These are phyloP conservation scores for Podospora appendiculata DNA, from an alignment of 495 filamentous ascomycete species.

Conservation along the genomic window DNA sequence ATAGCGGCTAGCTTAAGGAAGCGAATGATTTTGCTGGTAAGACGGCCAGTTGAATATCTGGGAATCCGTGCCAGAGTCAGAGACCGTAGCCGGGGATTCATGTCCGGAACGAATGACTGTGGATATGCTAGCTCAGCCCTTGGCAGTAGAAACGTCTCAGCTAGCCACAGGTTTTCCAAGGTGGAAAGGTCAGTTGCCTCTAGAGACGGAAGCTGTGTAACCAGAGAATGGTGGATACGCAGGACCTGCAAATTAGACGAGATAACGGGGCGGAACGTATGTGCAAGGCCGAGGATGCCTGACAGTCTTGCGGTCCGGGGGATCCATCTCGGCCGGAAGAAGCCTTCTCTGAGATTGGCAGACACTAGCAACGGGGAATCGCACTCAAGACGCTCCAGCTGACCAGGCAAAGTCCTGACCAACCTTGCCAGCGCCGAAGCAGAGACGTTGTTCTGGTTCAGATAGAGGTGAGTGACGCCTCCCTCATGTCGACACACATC, in stretches of 20 bases:
- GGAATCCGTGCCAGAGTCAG: conserved; percentile 34
- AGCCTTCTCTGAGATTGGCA: too few relatives aligned
- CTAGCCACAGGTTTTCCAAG: conserved; percentile 20
- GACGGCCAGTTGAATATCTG: conserved; percentile 28
- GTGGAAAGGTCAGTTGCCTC: conserved; percentile 12
- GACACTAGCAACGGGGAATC: conserved; percentile 13
- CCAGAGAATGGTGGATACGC: conserved; percentile 40
- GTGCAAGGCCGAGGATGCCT: conserved; percentile 28
- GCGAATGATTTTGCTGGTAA: conserved; percentile 25
- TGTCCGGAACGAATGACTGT: conserved; percentile 32
- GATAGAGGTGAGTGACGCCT: conserved; percentile 36
- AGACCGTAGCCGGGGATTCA: conserved; percentile 36
- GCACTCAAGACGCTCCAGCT: conserved; percentile 38
- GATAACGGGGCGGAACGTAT: conserved; percentile 36
- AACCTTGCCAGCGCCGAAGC: conserved; percentile 19
- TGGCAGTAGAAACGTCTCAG: conserved; percentile 29
- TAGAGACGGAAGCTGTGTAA: conserved; percentile 33
- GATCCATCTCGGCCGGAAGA: conserved; percentile 5
- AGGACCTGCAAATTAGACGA: conserved; percentile 36
- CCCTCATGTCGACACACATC: conserved; percentile 11
- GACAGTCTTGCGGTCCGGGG: conserved; percentile 11
- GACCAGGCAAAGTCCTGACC: conserved; percentile 23
- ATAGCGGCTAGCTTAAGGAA: conserved; percentile 31
- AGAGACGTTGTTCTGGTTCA: conserved; percentile 31
- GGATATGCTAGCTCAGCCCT: conserved; percentile 31